Evolutionary conservation across 306 rosid genomes (phyloP).

Genomic region (Cucumis melo): DNA sequence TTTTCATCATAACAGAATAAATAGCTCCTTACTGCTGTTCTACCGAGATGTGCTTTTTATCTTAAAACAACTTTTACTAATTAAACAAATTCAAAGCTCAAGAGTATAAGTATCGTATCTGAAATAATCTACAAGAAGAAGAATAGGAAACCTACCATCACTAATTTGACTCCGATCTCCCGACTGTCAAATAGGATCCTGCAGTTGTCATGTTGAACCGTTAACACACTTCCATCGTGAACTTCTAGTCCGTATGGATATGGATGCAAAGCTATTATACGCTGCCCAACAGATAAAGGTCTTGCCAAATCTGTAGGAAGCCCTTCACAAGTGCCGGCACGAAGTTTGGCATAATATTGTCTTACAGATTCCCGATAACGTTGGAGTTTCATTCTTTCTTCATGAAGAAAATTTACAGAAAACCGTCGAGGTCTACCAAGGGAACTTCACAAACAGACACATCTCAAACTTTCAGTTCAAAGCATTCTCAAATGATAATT

Average conservation of each 20-base stretch:
- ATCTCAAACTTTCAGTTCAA: not conserved
- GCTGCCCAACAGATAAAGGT: slow-evolving; percentile 87
- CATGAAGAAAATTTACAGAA: slow-evolving; percentile 59
- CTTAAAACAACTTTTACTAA: not conserved
- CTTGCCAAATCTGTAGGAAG: slow-evolving; percentile 90
- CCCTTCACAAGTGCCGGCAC: slow-evolving; percentile 58
- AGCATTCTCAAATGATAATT: not conserved
- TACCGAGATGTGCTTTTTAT: not conserved
- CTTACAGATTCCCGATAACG: slow-evolving; percentile 79
- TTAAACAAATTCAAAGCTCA: not conserved
- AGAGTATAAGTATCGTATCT: not conserved
- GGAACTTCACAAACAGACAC: slow-evolving; percentile 50
- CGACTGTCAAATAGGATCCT: slow-evolving; percentile 79
- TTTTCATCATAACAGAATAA: not conserved
- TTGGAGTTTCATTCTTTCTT: slow-evolving; percentile 74
- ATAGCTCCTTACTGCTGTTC: not conserved
- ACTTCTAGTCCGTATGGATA: slow-evolving; percentile 83
- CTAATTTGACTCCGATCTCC: slow-evolving; percentile 80
- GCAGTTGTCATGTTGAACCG: slow-evolving; percentile 77
- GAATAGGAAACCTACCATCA: slow-evolving; percentile 45
- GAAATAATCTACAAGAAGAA: not conserved
- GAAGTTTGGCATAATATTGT: slow-evolving; percentile 63
- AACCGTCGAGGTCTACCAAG: slow-evolving; percentile 97
- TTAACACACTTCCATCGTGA: slow-evolving; percentile 83
- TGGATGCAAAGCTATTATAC: slow-evolving; percentile 77